phyloP scores from a whole-genome alignment of 1,284 basidiomycete species.

The Trichosporon sp. region DNA sequence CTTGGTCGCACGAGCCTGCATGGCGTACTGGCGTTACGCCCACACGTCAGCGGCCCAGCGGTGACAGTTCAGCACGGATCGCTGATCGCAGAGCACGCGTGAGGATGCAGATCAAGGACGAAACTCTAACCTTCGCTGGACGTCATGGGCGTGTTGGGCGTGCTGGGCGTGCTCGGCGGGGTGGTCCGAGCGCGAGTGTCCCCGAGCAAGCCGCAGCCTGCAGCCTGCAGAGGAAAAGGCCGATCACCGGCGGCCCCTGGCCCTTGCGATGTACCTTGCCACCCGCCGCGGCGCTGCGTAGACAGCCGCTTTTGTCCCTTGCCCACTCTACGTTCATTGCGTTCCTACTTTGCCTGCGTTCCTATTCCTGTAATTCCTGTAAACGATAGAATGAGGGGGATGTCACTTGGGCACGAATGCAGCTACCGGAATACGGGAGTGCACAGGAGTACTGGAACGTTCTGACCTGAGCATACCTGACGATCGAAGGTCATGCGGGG shows the following conservation, averaged over 20 bases:
- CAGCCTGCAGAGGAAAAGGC: not conserved
- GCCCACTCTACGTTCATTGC: not conserved
- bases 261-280: too few relatives aligned
- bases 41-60: not conserved
- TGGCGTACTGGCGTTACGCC: not conserved
- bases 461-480: not conserved
- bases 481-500: not conserved
- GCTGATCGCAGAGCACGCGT: not conserved
- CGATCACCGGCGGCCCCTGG: not conserved
- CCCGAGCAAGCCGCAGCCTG: not conserved
- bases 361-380: not conserved
- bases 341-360: not conserved
- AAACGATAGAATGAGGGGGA: not conserved
- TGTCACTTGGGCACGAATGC: not conserved
- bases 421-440: too few relatives aligned
- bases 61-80: not conserved
- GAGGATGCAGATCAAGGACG: not conserved
- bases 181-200: conserved; percentile 10
- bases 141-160: too few relatives aligned
- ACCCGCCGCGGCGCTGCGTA: not conserved
- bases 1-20: not conserved
- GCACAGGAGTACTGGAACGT: not conserved
- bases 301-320: too few relatives aligned
- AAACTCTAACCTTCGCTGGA: not conserved
- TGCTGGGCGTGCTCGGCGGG: not conserved